Percentiles rank a stretch among this genome's conserved stretches.
These are phyloP conservation scores for Boletus rufocinnamomeus DNA, from an alignment of 768 basidiomycete genomes.

Conservation along the genomic window DNA sequence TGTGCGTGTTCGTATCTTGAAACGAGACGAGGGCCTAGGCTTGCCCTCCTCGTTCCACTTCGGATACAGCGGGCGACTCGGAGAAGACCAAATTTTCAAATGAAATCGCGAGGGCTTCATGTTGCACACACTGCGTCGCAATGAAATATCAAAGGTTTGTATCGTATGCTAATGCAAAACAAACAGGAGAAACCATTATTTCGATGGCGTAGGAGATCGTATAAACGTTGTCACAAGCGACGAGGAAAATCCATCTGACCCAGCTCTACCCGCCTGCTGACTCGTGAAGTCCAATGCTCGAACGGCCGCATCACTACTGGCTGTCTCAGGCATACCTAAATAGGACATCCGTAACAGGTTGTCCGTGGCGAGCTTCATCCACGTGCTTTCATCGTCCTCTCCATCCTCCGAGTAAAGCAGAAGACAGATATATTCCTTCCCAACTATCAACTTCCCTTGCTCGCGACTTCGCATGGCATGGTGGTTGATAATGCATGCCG, in stretches of 20 bases:
- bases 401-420: constrained; percentile 1
- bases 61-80: too few species aligned
- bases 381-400: background rate
- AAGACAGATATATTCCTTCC: constrained; percentile 9
- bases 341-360: constrained; percentile 5
- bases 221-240: constrained; percentile 3
- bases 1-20: too few species aligned
- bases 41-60: too few species aligned
- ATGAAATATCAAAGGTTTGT: too few species aligned
- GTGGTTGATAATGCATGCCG: constrained; percentile 11
- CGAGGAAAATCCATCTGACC: background rate
- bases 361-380: constrained; percentile 9
- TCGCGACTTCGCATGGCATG: background rate
- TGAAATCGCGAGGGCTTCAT: too few species aligned
- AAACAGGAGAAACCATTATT: background rate
- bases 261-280: background rate
- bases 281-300: background rate
- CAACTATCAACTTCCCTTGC: constrained; percentile 5
- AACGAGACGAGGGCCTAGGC: too few species aligned
- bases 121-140: too few species aligned
- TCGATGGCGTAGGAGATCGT: background rate
- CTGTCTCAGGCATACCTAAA: background rate
- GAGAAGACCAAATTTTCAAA: too few species aligned
- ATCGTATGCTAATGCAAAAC: background rate
- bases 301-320: too few species aligned